Evolutionary conservation across 208 protist species (phyloP).

Genomic region (Sergeia podlipaevii): DNA sequence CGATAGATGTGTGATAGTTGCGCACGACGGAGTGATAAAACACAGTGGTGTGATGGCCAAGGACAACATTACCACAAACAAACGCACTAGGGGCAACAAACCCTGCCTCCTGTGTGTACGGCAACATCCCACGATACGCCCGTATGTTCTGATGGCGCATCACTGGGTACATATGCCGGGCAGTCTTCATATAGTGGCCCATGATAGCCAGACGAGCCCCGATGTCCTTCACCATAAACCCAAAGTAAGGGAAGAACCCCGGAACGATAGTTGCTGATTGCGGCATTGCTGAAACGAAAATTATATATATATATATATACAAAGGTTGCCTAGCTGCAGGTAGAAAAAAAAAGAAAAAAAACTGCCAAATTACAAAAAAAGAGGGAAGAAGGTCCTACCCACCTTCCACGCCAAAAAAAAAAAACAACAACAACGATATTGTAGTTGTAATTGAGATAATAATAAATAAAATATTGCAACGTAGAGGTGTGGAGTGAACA

Average conservation of each 20-base stretch:
- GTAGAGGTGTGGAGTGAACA: too few species aligned
- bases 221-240: slow-evolving; percentile 86
- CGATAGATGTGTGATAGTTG: slow-evolving; percentile 71
- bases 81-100: slow-evolving; percentile 89
- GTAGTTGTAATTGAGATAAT: too few species aligned
- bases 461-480: not conserved
- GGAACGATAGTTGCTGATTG: slow-evolving; percentile 56
- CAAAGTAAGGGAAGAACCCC: slow-evolving; percentile 71
- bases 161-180: slow-evolving; percentile 76
- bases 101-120: slow-evolving; percentile 70
- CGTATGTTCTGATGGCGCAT: slow-evolving; percentile 85
- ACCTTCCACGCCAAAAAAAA: not conserved
- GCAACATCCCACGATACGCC: slow-evolving; percentile 83
- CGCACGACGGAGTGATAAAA: slow-evolving; percentile 89
- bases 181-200: slow-evolving; percentile 57
- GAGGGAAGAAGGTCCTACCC: not conserved
- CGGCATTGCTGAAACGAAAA: slow-evolving; percentile 14
- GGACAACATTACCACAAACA: slow-evolving; percentile 78
- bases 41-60: slow-evolving; percentile 76
- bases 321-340: not conserved
- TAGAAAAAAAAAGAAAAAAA: slow-evolving; percentile 14
- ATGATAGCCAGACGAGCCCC: slow-evolving; percentile 60
- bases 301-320: not conserved
- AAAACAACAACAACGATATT: slow-evolving; percentile 1
- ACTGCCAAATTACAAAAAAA: not conserved